Evolutionary conservation across 164 flowering plant species (phyloP).

Genomic region (Vitis amurensis): DNA sequence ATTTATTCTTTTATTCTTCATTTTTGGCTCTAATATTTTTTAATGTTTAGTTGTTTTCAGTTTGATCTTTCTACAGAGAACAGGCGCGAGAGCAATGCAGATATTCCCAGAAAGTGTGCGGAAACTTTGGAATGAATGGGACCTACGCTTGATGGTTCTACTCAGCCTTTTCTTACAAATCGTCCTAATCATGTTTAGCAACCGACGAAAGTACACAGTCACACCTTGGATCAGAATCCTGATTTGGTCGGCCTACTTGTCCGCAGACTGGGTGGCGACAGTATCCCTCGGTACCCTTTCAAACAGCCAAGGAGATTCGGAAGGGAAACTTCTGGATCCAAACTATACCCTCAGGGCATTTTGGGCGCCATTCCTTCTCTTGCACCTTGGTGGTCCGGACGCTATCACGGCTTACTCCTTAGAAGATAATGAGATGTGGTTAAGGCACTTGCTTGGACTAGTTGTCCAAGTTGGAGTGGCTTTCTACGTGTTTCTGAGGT

Average conservation of each 20-base stretch:
- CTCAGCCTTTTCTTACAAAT: constrained; percentile 19
- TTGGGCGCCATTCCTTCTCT: constrained; percentile 28
- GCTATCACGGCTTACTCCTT: constrained; percentile 31
- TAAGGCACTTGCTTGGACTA: constrained; percentile 15
- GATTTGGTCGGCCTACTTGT: constrained; percentile 24
- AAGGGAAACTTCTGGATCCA: neutral
- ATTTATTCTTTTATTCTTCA: too few relatives aligned
- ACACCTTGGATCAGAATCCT: neutral
- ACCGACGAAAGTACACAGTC: constrained; percentile 2
- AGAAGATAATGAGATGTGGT: constrained; percentile 31
- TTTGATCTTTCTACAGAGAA: neutral
- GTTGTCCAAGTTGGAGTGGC: constrained; percentile 5
- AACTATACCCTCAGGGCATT: constrained; percentile 4
- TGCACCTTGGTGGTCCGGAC: constrained; percentile 35
- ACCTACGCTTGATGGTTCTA: constrained; percentile 6
- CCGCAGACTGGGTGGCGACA: constrained; percentile 18
- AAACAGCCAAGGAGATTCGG: neutral
- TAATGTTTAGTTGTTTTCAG: too few relatives aligned
- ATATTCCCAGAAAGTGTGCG: neutral
- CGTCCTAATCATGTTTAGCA: constrained; percentile 13
- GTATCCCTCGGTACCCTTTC: constrained; percentile 18
- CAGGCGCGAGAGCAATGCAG: neutral
- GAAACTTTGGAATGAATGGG: constrained; percentile 19
- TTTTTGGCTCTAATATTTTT: too few relatives aligned
- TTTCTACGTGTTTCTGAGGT: neutral